phyloP scores from a whole-genome alignment of 257 asterid genomes.

The Handroanthus guayacan region DNA sequence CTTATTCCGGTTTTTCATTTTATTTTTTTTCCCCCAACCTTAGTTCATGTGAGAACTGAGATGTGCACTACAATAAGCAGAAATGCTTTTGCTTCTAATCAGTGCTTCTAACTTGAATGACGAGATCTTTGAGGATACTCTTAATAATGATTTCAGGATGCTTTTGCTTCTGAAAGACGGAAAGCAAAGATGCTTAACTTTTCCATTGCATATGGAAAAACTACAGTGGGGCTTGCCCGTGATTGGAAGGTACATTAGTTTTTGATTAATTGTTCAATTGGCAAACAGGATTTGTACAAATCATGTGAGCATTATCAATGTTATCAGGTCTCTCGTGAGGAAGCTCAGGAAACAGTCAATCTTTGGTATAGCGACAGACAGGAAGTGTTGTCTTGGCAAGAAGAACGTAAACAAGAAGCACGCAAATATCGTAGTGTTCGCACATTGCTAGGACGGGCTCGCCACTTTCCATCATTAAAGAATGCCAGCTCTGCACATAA shows the following conservation, averaged over 20 bases:
- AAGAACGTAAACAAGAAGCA: slow-evolving; percentile 77
- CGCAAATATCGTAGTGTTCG: slow-evolving; percentile 52
- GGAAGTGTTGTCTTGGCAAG: slow-evolving; percentile 91
- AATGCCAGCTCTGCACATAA: slow-evolving; percentile 62
- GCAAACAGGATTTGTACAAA: background rate
- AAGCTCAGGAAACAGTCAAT: slow-evolving; percentile 90
- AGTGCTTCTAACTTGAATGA: slow-evolving; percentile 21
- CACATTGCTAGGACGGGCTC: slow-evolving; percentile 93
- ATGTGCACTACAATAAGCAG: background rate
- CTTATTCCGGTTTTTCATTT: too few species aligned
- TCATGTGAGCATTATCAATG: slow-evolving; percentile 27
- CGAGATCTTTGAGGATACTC: background rate
- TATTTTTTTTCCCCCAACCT: too few species aligned
- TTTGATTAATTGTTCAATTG: slow-evolving; percentile 9
- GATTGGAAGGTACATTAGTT: slow-evolving; percentile 84
- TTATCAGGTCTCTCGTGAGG: slow-evolving; percentile 87
- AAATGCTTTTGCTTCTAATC: background rate
- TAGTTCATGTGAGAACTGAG: too few species aligned
- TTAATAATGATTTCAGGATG: slow-evolving; percentile 62
- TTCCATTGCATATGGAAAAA: slow-evolving; percentile 97
- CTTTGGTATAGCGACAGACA: slow-evolving; percentile 94
- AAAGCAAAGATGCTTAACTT: slow-evolving; percentile 99
- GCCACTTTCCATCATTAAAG: slow-evolving; percentile 77
- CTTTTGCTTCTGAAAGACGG: slow-evolving; percentile 96
- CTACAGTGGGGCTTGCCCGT: slow-evolving; percentile 85